Evolutionary conservation across 2,329 filamentous ascomycete species (phyloP).

Genomic region (Thielaviopsis musarum): DNA sequence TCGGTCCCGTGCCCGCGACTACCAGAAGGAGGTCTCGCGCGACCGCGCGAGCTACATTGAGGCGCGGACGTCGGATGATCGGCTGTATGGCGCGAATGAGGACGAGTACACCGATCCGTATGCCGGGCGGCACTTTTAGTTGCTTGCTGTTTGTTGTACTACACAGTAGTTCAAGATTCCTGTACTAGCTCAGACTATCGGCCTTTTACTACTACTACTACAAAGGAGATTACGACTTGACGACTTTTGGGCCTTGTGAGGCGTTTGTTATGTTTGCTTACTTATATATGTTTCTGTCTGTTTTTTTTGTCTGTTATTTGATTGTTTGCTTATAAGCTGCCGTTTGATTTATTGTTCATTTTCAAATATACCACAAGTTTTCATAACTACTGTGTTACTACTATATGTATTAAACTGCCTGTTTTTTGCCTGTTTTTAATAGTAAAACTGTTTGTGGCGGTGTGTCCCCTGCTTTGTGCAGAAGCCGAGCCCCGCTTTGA

Average conservation of each 20-base stretch:
- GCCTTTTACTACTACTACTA: neutral
- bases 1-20: constrained; percentile 8
- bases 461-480: neutral
- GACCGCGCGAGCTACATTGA: constrained; percentile 7
- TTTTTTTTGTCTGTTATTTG: too few relatives aligned
- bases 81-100: constrained; percentile 2
- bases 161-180: too few relatives aligned
- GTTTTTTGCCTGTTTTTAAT: neutral
- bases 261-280: too few relatives aligned
- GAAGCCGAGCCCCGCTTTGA: neutral
- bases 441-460: neutral
- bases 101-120: constrained; percentile 7
- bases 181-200: too few relatives aligned
- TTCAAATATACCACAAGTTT: neutral
- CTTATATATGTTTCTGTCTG: too few relatives aligned
- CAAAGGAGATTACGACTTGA: neutral
- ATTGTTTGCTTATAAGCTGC: too few relatives aligned
- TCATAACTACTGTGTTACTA: neutral
- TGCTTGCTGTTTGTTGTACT: too few relatives aligned
- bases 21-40: constrained; percentile 8
- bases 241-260: too few relatives aligned
- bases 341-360: too few relatives aligned
- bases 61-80: constrained; percentile 7
- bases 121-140: constrained; percentile 5
- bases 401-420: too few relatives aligned